phyloP scores from a whole-genome alignment of 2,329 filamentous ascomycete genomes.

The Elsinoe australis region DNA sequence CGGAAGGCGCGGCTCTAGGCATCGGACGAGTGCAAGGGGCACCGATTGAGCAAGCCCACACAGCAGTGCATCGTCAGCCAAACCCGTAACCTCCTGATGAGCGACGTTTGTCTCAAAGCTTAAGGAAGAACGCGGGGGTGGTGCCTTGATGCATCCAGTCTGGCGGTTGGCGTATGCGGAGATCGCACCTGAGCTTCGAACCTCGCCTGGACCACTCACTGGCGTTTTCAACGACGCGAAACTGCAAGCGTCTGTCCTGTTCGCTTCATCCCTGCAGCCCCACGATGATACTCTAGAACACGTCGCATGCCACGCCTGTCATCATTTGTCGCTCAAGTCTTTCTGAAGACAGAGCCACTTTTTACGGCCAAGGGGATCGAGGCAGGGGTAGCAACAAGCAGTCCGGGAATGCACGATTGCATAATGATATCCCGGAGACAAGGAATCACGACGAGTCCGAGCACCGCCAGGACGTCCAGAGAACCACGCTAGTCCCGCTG shows the following conservation, averaged over 20 bases:
- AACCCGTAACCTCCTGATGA: background rate
- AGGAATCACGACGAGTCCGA: conserved; percentile 5
- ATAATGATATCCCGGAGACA: conserved; percentile 12
- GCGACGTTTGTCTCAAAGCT: conserved; percentile 7
- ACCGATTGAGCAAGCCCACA: background rate
- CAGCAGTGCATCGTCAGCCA: background rate
- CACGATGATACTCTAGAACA: background rate
- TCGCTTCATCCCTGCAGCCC: background rate
- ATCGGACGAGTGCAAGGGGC: conserved; percentile 9
- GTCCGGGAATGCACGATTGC: conserved; percentile 1
- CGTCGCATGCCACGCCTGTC: background rate
- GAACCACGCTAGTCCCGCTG: conserved; percentile 1
- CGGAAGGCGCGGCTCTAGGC: conserved; percentile 14
- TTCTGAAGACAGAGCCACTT: background rate
- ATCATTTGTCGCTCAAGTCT: no score
- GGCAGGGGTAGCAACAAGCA: background rate
- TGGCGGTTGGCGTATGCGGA: conserved; percentile 13
- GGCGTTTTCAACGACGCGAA: conserved; percentile 2
- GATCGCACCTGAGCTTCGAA: no score
- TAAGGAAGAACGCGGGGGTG: conserved; percentile 2
- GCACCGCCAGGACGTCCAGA: conserved; percentile 11
- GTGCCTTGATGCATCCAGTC: conserved; percentile 3
- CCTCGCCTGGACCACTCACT: background rate
- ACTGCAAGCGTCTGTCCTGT: no score
- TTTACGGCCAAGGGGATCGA: background rate